Conservation (phyloP, 495 filamentous ascomycete genomes). For the Xylaria grammica region DNA sequence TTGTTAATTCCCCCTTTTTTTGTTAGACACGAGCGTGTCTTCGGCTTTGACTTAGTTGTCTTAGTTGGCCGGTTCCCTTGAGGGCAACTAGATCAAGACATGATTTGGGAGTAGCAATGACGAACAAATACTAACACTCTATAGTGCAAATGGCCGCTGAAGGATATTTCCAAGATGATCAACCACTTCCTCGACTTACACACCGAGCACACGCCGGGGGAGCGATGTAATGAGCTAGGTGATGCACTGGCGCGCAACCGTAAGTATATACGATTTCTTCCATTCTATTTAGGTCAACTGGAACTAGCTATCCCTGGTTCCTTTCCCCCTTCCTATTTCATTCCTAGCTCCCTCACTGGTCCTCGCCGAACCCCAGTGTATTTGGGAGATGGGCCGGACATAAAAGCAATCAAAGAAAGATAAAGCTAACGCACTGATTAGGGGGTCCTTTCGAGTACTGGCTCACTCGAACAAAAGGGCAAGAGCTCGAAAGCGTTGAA, state of each 20-base stretch:
- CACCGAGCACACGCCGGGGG: slow-evolving; percentile 41
- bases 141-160: slow-evolving; percentile 51
- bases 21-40: not conserved
- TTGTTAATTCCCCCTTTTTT: not conserved
- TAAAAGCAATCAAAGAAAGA: not conserved
- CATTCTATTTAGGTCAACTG: not conserved
- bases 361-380: not conserved
- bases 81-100: not conserved
- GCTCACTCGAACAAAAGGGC: slow-evolving; percentile 42
- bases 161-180: slow-evolving; percentile 53
- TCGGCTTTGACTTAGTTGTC: not conserved
- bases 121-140: not conserved
- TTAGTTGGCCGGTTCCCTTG: not conserved
- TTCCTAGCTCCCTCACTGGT: not conserved
- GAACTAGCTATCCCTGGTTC: not conserved
- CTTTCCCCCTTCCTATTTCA: slow-evolving; percentile 13
- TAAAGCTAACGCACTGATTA: slow-evolving; percentile 24
- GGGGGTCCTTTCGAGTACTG: slow-evolving; percentile 55
- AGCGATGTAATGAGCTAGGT: slow-evolving; percentile 48
- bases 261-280: slow-evolving; percentile 23
- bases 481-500: slow-evolving; percentile 38
- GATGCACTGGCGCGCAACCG: slow-evolving; percentile 45
- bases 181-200: slow-evolving; percentile 53
- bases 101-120: not conserved
- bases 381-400: not conserved